phyloP scores from a whole-genome alignment of 805 yeast genomes.

The Yarrowia sp. region DNA sequence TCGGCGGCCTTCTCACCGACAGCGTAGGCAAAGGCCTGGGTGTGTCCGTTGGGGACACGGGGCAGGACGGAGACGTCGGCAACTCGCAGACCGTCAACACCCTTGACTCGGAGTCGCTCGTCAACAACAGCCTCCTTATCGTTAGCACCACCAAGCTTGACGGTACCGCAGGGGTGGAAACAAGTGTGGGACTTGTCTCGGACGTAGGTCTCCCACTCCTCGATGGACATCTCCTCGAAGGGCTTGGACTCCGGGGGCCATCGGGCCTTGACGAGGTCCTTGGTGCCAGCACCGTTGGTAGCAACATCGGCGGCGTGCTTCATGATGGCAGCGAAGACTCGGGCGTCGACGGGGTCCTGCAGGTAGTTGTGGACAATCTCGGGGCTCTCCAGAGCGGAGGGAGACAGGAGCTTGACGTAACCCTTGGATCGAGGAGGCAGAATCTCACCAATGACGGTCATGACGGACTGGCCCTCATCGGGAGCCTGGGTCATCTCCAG shows the following conservation, averaged over 20 bases:
- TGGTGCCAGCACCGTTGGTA: constrained; percentile 49
- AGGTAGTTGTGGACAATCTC: constrained; percentile 47
- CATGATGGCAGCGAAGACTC: constrained; percentile 50
- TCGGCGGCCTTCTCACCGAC: constrained; percentile 49
- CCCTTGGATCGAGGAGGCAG: constrained; percentile 48
- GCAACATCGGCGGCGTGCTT: constrained; percentile 48
- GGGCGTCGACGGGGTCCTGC: constrained; percentile 49
- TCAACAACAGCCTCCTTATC: constrained; percentile 47
- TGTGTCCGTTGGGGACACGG: constrained; percentile 49
- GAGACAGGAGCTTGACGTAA: constrained; percentile 46
- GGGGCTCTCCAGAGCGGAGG: constrained; percentile 47
- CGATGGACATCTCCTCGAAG: constrained; percentile 44
- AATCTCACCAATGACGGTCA: constrained; percentile 48
- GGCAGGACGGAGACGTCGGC: constrained; percentile 51
- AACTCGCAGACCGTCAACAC: constrained; percentile 48
- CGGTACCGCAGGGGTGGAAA: constrained; percentile 51
- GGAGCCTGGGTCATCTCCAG: constrained; percentile 42
- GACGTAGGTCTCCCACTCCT: constrained; percentile 49
- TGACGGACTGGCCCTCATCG: constrained; percentile 44
- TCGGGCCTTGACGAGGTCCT: constrained; percentile 48
- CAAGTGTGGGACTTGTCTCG: constrained; percentile 50
- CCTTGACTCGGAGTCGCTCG: constrained; percentile 49
- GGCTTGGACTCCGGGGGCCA: constrained; percentile 50
- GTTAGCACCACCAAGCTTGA: constrained; percentile 43
- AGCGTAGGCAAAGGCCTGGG: constrained; percentile 48